Evolutionary conservation across 1,139 yeast species (phyloP), one percentile per base, ranked within the genome.

Genomic region (Saccharomyces uvarum): DNA sequence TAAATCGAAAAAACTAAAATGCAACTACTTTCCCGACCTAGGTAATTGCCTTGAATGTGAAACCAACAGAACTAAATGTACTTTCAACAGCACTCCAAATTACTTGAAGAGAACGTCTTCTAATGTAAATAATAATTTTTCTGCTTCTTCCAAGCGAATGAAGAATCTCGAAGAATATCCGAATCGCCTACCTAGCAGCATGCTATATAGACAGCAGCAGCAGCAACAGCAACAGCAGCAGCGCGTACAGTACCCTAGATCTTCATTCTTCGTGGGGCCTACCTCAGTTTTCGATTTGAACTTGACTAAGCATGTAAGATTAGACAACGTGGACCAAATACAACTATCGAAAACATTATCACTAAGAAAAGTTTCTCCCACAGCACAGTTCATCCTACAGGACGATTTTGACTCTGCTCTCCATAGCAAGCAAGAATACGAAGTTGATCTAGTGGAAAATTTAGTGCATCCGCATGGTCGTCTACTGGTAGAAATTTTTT

Each of bases 401-500:
- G 93, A 86, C 65, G 93, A 86, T 66, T 86, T 81, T 65, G 79
- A 87, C 13, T 84, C 83, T 50, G 81, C 80, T 56, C 73, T 83
- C 14, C 84, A 82, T 62, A 77, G 79, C 61, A 75, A 77, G 41
- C 83, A 87, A 73, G 86, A 86, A 50, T 77, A 79, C 59, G 87
- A 82, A 59, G 84, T 85, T 4, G 91, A 86, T 63, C 75, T 83
- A 27, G 86, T 86, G 26, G 95, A 86, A 64, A 77, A 79, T 62
- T 77, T 85, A 58, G 83, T 86, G 42, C 84, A 88, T 16, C 95
- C 95, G 0, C 88, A 85, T 69, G 95, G 95, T 1, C 86, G 82
- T 61, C 78, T 81, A 8, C 73, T 86, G 53, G 82, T 86, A 47
- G 87, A 86, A 62, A 75, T 86, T 28, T 86, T 86, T 63, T 86